Percentiles rank a stretch among this genome's conserved stretches.
These are phyloP conservation scores for Phytophthora citricola DNA, from an alignment of 352 stramenopile species.

Conservation along the genomic window DNA sequence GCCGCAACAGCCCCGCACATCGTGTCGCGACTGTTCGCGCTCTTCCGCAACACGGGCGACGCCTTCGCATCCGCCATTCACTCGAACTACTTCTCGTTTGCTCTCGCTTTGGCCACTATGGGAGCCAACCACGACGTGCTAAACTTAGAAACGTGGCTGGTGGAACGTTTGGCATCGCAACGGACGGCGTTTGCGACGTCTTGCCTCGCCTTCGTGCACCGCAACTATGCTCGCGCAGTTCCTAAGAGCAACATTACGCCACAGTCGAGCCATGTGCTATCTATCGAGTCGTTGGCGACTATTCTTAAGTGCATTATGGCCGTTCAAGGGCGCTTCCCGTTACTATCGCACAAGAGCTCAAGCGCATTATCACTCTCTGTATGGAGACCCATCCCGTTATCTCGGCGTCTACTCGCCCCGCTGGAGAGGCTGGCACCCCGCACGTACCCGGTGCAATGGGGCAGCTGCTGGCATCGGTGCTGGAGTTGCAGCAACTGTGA, in stretches of 20 bases:
- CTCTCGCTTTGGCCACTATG: conserved; percentile 80
- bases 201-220: conserved; percentile 86
- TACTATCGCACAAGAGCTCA: conserved; percentile 81
- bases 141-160: conserved; percentile 83
- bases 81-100: conserved; percentile 92
- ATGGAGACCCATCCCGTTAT: conserved; percentile 88
- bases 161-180: conserved; percentile 79
- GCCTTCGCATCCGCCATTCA: conserved; percentile 83
- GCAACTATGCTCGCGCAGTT: conserved; percentile 83
- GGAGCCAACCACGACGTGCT: conserved; percentile 89
- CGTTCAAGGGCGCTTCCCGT: conserved; percentile 72
- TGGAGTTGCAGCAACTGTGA: conserved; percentile 13
- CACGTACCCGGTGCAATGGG: conserved; percentile 20
- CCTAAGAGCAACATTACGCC: conserved; percentile 85
- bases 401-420: conserved; percentile 61
- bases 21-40: conserved; percentile 80
- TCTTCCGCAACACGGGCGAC: conserved; percentile 88
- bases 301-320: conserved; percentile 88
- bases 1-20: conserved; percentile 80
- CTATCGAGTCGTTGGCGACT: conserved; percentile 83
- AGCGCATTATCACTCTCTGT: conserved; percentile 81
- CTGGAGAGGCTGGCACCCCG: conserved; percentile 40
- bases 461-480: conserved; percentile 19
- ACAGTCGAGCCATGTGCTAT: conserved; percentile 80
- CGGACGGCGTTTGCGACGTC: conserved; percentile 87